These are phyloP conservation scores for Trypanosoma grayi DNA, from an alignment of 208 protist species.

Conservation along the genomic window DNA sequence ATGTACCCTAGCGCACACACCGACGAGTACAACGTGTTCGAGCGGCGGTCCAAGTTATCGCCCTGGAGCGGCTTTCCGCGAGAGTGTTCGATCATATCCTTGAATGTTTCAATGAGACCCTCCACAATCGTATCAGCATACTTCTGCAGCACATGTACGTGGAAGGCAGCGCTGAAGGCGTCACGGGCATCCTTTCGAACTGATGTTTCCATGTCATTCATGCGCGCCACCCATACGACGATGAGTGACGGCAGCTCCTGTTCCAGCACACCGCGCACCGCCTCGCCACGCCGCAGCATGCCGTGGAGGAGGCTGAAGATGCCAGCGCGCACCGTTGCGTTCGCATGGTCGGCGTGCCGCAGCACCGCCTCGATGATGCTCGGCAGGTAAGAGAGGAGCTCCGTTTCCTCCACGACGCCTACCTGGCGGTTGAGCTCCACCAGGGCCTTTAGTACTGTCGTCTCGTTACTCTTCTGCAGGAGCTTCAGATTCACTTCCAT, in stretches of 20 bases:
- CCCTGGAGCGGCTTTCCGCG: conserved; percentile 54
- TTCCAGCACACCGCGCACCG: conserved; percentile 42
- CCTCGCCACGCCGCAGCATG: conserved; percentile 44
- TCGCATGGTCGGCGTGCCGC: conserved; percentile 60
- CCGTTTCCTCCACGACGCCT: conserved; percentile 25
- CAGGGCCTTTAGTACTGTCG: conserved; percentile 85
- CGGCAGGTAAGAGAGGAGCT: conserved; percentile 46
- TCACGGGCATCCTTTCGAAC: conserved; percentile 49
- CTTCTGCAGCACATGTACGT: conserved; percentile 53
- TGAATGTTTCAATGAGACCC: conserved; percentile 37
- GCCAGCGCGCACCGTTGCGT: conserved; percentile 51
- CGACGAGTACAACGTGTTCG: conserved; percentile 60
- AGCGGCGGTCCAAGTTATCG: conserved; percentile 59
- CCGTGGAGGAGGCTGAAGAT: conserved; percentile 54
- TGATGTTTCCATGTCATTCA: conserved; percentile 75
- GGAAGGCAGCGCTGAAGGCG: conserved; percentile 68
- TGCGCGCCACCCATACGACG: conserved; percentile 69
- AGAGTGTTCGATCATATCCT: conserved; percentile 32
- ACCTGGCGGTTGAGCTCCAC: conserved; percentile 42
- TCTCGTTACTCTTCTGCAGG: conserved; percentile 78
- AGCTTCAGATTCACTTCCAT: conserved; percentile 66
- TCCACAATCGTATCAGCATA: conserved; percentile 56
- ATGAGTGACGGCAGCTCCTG: conserved; percentile 48
- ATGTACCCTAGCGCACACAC: conserved; percentile 80
- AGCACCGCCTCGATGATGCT: conserved; percentile 58